These are phyloP conservation scores for Solanum pinnatisectum DNA, from an alignment of 257 asterid species.

Conservation along the genomic window DNA sequence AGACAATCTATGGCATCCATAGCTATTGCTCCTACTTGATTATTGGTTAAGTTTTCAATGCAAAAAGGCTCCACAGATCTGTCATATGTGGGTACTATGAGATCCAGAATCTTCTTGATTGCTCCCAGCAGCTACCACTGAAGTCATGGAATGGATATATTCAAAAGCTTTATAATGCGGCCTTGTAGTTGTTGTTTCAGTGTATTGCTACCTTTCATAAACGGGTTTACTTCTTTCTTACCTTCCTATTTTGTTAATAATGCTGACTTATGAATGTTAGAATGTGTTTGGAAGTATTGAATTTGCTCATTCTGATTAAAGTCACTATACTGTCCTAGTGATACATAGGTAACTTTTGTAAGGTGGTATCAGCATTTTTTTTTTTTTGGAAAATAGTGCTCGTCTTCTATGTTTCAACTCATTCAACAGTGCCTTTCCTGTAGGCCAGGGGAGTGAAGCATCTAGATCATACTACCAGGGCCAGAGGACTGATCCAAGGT, in stretches of 20 bases:
- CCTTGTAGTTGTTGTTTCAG: background rate
- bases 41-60: background rate
- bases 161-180: background rate
- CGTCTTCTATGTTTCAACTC: background rate
- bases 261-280: background rate
- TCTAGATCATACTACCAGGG: constrained; percentile 71
- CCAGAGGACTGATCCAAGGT: constrained; percentile 64
- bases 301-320: background rate
- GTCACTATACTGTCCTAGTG: background rate
- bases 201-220: background rate
- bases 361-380: background rate
- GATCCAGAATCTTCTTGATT: background rate
- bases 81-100: background rate
- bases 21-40: background rate
- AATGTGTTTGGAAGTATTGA: background rate
- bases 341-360: background rate
- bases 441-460: constrained; percentile 67
- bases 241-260: background rate
- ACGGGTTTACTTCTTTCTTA: background rate
- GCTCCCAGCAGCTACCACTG: background rate
- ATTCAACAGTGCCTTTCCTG: constrained; percentile 7
- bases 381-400: background rate
- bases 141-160: background rate
- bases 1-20: background rate
- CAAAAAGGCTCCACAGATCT: background rate